phyloP scores from a whole-genome alignment of 805 yeast species.

The Yueomyces sp. region DNA sequence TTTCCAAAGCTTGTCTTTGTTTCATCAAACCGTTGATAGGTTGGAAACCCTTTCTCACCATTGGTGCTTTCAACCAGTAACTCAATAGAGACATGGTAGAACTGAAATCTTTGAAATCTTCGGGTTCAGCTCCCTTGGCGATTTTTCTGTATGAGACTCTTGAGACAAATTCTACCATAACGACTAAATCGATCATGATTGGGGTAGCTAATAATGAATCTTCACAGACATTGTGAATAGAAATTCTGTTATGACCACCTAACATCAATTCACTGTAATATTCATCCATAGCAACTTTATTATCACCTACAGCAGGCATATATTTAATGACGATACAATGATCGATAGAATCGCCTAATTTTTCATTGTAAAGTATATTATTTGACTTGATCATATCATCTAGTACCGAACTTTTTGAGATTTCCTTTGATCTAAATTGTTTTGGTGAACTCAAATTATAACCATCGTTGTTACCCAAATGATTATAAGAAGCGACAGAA shows the following conservation, averaged over 20 bases:
- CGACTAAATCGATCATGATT: constrained; percentile 78
- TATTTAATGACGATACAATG: constrained; percentile 94
- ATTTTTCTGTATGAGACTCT: constrained; percentile 67
- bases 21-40: constrained; percentile 90
- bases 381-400: constrained; percentile 90
- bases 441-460: constrained; percentile 79
- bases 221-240: constrained; percentile 92
- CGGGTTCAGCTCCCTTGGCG: constrained; percentile 25
- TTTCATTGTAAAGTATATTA: constrained; percentile 49
- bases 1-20: constrained; percentile 87
- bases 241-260: constrained; percentile 92
- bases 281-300: constrained; percentile 97
- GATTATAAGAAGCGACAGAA: constrained; percentile 92
- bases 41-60: constrained; percentile 79
- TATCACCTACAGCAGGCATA: constrained; percentile 87
- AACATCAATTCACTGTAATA: constrained; percentile 93
- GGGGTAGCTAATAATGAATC: constrained; percentile 93
- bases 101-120: constrained; percentile 53
- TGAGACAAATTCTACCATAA: constrained; percentile 80
- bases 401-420: constrained; percentile 82
- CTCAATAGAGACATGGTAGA: constrained; percentile 77
- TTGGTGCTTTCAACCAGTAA: constrained; percentile 95
- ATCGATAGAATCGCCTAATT: constrained; percentile 66
- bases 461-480: constrained; percentile 94
- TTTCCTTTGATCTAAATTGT: constrained; percentile 93